Percentiles rank a stretch among this genome's conserved stretches.
phyloP scores from a whole-genome alignment of 2,329 filamentous ascomycete genomes.

The Penicillium sclerotigenum region DNA sequence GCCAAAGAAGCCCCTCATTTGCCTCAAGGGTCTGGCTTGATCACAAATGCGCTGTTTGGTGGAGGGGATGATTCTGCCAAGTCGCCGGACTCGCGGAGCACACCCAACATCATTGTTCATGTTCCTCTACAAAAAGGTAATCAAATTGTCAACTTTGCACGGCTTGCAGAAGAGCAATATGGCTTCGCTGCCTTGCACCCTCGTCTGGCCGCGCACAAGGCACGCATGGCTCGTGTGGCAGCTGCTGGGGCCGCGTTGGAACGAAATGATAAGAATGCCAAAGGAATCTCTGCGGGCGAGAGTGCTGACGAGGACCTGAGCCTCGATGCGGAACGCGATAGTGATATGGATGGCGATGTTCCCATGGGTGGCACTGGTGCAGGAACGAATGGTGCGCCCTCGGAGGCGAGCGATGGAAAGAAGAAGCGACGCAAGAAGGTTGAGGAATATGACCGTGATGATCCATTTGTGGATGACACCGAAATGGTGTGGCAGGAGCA shows the following conservation, averaged over 20 bases:
- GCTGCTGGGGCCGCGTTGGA: slow-evolving; percentile 84
- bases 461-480: slow-evolving; percentile 79
- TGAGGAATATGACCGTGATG: slow-evolving; percentile 65
- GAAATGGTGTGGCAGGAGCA: slow-evolving; percentile 95
- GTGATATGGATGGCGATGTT: slow-evolving; percentile 51
- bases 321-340: slow-evolving; percentile 76
- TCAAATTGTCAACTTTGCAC: slow-evolving; percentile 92
- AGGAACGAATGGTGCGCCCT: slow-evolving; percentile 54
- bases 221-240: slow-evolving; percentile 81
- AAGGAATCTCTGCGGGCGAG: slow-evolving; percentile 68
- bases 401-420: slow-evolving; percentile 59
- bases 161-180: slow-evolving; percentile 87
- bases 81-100: slow-evolving; percentile 45
- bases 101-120: slow-evolving; percentile 77
- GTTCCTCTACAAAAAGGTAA: slow-evolving; percentile 79
- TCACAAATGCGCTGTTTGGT: slow-evolving; percentile 61
- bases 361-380: slow-evolving; percentile 42
- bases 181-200: slow-evolving; percentile 93
- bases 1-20: slow-evolving; percentile 56
- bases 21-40: slow-evolving; percentile 61
- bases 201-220: slow-evolving; percentile 80
- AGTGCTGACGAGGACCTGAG: slow-evolving; percentile 77
- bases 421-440: slow-evolving; percentile 71
- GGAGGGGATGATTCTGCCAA: slow-evolving; percentile 45
- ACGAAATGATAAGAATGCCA: slow-evolving; percentile 64